phyloP scores from a whole-genome alignment of 2,329 filamentous ascomycete genomes.

The Fusarium pseudonygamai region DNA sequence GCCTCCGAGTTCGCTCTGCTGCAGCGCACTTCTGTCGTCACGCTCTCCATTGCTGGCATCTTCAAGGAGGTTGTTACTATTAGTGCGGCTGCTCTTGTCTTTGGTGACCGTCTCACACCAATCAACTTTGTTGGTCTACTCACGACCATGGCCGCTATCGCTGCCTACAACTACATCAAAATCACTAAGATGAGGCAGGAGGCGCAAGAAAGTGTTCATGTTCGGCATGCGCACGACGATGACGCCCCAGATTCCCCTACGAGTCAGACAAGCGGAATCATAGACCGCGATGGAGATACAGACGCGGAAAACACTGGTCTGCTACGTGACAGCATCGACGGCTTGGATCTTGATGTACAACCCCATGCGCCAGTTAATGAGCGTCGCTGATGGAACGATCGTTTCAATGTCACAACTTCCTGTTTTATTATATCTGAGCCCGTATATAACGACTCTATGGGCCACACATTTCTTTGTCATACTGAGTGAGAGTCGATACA shows the following conservation, averaged over 20 bases:
- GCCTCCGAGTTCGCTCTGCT: conserved; percentile 94
- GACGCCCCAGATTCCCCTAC: conserved; percentile 43
- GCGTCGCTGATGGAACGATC: conserved; percentile 25
- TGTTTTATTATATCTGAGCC: conserved; percentile 26
- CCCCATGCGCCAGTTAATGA: conserved; percentile 25
- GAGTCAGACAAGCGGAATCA: conserved; percentile 54
- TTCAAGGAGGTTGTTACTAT: conserved; percentile 99
- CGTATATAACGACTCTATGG: conserved; percentile 23
- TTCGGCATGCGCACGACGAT: conserved; percentile 49
- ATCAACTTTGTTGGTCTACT: conserved; percentile 89
- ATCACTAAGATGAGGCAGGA: conserved; percentile 87
- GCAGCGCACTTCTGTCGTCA: conserved; percentile 94
- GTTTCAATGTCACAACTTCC: conserved; percentile 20
- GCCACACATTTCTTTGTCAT: conserved; percentile 19
- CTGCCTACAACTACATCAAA: conserved; percentile 93
- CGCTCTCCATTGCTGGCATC: conserved; percentile 94
- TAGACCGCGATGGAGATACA: conserved; percentile 54
- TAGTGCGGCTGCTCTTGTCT: conserved; percentile 84
- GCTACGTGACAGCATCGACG: conserved; percentile 52
- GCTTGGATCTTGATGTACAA: conserved; percentile 49
- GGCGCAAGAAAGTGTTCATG: conserved; percentile 65
- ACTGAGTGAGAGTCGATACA: conserved; percentile 8
- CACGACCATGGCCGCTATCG: conserved; percentile 89
- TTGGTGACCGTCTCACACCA: conserved; percentile 85
- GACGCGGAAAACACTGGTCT: conserved; percentile 58